Evolutionary conservation across 208 protist species (phyloP), one percentile per base, ranked within the genome.

Genomic region (Leishmania mexicana): DNA sequence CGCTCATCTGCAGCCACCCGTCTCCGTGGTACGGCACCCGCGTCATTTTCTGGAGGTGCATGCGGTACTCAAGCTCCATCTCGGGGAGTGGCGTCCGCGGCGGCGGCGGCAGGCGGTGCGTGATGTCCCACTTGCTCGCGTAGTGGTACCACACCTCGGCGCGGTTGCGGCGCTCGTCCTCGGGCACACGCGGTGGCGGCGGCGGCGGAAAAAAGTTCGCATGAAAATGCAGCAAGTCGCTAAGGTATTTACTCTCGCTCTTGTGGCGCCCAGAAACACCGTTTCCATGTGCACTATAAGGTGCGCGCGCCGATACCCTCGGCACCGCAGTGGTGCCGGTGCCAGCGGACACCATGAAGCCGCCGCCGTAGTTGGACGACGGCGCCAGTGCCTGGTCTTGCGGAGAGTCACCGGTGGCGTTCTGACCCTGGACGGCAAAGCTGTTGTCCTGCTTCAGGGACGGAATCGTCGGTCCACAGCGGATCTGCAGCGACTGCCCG

Each of bases 121-220:
- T 94, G 75, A 95, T 92, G 83, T 96, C 91, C 91, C 93, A 96
- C 85, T 94, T 96, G 73, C 81, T 89, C 2, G 93, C 91, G 83
- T 94, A 94, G 81, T 93, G 87, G 75, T 95, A 96, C 93, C 93
- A 96, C 70, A 93, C 78, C 78, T 85, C 89, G 3, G 91, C 91
- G 40, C 91, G 88, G 38, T 45, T 70, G 84, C 89, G 87, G 19
- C 89, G 89, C 77, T 84, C 81, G 19, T 81, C 76, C 17, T 77
- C 67, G 21, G 91, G 91, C 72, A 91, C 86, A 0, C 85, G 87
- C 78, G 91, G 89, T 58, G 93, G 92, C 70, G 93, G 93, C 64
- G 93, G 93, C 8, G 93, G 93, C 0, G 93, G 93, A 67, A 96
- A 96, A 84, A 89, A 95, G 80, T 94, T 93, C 0, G 93, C 93